phyloP scores from a whole-genome alignment of 2,329 filamentous ascomycete species.

The Cercospora zeina region DNA sequence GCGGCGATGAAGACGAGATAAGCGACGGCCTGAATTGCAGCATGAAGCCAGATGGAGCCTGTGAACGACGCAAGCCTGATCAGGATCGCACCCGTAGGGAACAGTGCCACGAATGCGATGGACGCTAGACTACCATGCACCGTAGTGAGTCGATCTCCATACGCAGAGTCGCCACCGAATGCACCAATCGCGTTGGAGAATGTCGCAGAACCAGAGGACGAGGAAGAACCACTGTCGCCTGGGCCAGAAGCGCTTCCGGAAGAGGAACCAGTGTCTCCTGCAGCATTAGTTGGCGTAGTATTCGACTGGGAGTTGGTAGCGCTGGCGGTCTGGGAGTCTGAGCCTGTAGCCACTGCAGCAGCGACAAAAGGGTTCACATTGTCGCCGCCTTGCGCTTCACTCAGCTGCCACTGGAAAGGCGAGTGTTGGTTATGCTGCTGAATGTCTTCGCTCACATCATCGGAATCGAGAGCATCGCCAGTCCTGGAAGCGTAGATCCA shows the following conservation, averaged over 20 bases:
- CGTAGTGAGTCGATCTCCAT: constrained; percentile 37
- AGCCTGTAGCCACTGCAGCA: not conserved
- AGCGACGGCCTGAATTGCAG: constrained; percentile 51
- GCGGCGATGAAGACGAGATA: constrained; percentile 53
- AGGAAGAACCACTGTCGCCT: not conserved
- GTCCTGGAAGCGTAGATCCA: constrained; percentile 56
- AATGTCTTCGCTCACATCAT: constrained; percentile 49
- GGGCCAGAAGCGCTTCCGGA: constrained; percentile 20
- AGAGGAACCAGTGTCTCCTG: constrained; percentile 21
- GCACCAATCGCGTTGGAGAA: constrained; percentile 20
- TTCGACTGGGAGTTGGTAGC: constrained; percentile 12
- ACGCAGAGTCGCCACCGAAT: constrained; percentile 31
- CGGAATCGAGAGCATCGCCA: constrained; percentile 52
- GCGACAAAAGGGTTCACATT: constrained; percentile 48
- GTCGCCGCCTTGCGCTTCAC: constrained; percentile 53
- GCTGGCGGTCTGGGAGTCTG: constrained; percentile 13
- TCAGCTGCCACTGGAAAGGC: constrained; percentile 52
- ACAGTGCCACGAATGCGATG: constrained; percentile 49
- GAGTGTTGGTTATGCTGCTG: constrained; percentile 47
- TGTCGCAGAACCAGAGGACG: constrained; percentile 16
- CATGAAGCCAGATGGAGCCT: constrained; percentile 50
- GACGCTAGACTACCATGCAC: constrained; percentile 49
- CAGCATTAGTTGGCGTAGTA: constrained; percentile 4
- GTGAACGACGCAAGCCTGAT: constrained; percentile 49
- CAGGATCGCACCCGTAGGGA: constrained; percentile 49